Evolutionary conservation across 2,329 filamentous ascomycete genomes (phyloP).

Genomic region (Mollisiaceae sp.): DNA sequence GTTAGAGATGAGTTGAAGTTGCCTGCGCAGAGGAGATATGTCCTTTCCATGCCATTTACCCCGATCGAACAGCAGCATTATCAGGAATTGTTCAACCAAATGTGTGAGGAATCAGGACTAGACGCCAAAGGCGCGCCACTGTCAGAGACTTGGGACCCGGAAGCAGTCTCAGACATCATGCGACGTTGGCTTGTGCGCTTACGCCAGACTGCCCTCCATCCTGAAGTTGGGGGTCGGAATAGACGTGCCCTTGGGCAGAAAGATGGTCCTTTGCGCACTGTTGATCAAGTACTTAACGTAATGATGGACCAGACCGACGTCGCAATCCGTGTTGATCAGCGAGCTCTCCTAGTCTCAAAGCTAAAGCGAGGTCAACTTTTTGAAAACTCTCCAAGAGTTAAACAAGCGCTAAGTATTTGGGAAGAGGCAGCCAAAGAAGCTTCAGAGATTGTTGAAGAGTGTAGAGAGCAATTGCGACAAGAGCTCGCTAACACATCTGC

Average conservation of each 20-base stretch:
- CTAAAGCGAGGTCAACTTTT: conserved; percentile 77
- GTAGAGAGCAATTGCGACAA: conserved; percentile 62
- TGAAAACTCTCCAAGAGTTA: conserved; percentile 73
- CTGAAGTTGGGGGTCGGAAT: conserved; percentile 75
- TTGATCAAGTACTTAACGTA: conserved; percentile 82
- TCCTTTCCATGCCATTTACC: conserved; percentile 89
- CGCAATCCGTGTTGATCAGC: conserved; percentile 69
- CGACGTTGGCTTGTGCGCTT: conserved; percentile 76
- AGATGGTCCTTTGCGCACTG: conserved; percentile 74
- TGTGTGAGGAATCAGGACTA: conserved; percentile 73
- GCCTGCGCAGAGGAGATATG: conserved; percentile 82
- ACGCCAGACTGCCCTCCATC: conserved; percentile 84
- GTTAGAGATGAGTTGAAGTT: conserved; percentile 80
- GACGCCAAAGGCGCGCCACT: conserved; percentile 67
- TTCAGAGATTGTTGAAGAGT: conserved; percentile 61
- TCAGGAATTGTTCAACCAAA: conserved; percentile 72
- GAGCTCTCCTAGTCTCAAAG: conserved; percentile 65
- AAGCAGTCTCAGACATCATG: conserved; percentile 71
- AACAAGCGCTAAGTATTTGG: conserved; percentile 75
- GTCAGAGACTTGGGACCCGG: conserved; percentile 70
- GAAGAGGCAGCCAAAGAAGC: conserved; percentile 58
- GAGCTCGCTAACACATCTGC: conserved; percentile 47
- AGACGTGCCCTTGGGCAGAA: conserved; percentile 66
- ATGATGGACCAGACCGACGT: conserved; percentile 89
- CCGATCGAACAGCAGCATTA: conserved; percentile 93